Base-by-base conservation (phyloP, 495 filamentous ascomycete genomes). In the Penicillium antarcticum region DNA sequence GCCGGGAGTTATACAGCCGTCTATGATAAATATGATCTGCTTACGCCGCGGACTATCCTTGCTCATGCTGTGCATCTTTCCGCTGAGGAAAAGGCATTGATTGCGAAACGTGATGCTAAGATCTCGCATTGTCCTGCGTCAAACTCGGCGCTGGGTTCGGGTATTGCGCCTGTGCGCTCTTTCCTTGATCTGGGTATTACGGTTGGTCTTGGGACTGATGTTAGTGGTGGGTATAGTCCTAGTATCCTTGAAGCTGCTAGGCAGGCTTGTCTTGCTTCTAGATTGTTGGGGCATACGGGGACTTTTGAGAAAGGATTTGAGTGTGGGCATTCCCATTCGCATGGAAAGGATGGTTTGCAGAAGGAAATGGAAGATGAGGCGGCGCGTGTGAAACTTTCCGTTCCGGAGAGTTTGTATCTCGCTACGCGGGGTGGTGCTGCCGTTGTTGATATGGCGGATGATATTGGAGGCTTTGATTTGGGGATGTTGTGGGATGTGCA, bases 401-500 rank as follows among this genome's bases (percentile, higher is more conserved):
- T 94, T n/a, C 86, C 89, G 49, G 92, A 98, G 65, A 88, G 80
- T n/a, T 61, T 98, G 42, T 96, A 88, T 58, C 75, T 97, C 0
- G 91, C 87, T 0, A 96, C 92, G 14, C 68, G 75, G 16, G 91
- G 91, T 9, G 92, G 91, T 0, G 91, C 92, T 0, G 70, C 80
- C 42, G 88, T 91, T 42, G 75, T 95, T 0, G 87, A 88, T 24
- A 68, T 96, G 44, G 77, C 74, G 18, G 75, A 74, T 6, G 81
- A 73, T 53, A 77, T 96, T 17, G 91, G 91, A 4, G 80, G 69
- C 7, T 95, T 96, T 69, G 88, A 86, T 53, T 79, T 85, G 1
- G 91, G 90, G n/a, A 92, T 83, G 88, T 79, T 88, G 57, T 96
- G 85, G 83, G 91, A 96, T 79, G 89, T 87, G 57, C 86, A 94